Base-by-base conservation (phyloP, 2,329 filamentous ascomycete species). In the Westerdykella sp. region DNA sequence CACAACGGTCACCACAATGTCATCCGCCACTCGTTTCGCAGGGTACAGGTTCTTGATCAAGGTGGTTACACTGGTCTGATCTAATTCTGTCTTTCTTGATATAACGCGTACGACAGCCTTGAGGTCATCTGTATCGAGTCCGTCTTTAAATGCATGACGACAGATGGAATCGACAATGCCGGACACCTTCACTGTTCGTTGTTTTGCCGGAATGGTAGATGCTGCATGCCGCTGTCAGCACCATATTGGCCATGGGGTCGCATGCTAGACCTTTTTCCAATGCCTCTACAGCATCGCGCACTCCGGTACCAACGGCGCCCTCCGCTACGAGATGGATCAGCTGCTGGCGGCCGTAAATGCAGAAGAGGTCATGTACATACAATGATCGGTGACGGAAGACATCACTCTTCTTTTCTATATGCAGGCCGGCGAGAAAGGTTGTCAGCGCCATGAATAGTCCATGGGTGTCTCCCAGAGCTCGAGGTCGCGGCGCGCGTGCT, bases 11-110 rank as follows among this genome's bases (percentile, higher is more conserved):
- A 87, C 72, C 39, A 86, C 71, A 34, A 81, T 65, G 43, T 79
- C 72, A 28, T 77, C 72, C 11, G 77, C 62, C n/a, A 94, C 75
- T 34, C 73, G 74, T 32, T 75, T 73, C n/a, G 77, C 74, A 2
- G 88, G 87, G 63, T 91, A 94, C 39, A 94, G 70, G 47, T 84
- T 86, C 50, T 82, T 85, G 54, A 88, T 67, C 39, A 94, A 71
- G 22, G 74, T 77, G 12, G 78, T 81, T 22, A 84, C 73, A 52
- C 81, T 88, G 22, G 81, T 81, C 65, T 93, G 88, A 62, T 93
- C 87, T 16, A 95, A 75, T 53, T 83, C 72, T 53, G 75, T 85
- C 37, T 81, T 81, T 16, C 73, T 71, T 15, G 82, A 83, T 51
- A 87, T 67, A 43, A 91, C 72, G 45, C 82, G 76, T 51, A 93